Conservation (phyloP, 805 yeast genomes). For the Hanseniaspora hatyaiensis region DNA sequence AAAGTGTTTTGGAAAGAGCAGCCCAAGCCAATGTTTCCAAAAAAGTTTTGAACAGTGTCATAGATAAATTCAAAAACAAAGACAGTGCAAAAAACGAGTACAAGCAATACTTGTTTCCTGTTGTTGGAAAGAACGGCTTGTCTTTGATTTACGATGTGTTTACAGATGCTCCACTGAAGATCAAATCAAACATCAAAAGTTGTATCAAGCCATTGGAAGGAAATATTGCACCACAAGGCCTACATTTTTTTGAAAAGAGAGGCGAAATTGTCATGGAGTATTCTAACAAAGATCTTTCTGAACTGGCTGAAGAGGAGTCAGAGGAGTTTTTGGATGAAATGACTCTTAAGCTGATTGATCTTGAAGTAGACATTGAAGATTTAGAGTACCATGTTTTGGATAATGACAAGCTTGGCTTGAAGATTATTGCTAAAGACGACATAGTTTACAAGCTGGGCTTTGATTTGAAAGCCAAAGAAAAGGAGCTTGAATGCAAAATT, state of each 20-base stretch:
- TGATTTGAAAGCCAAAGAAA: constrained; percentile 48
- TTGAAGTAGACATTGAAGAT: constrained; percentile 12
- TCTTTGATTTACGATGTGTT: constrained; percentile 74
- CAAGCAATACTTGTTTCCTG: constrained; percentile 61
- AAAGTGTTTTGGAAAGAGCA: constrained; percentile 24
- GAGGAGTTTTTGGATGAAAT: constrained; percentile 2
- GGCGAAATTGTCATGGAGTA: constrained; percentile 56
- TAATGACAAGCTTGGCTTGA: constrained; percentile 2
- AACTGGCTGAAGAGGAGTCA: constrained; percentile 17
- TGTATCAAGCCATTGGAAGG: constrained; percentile 62
- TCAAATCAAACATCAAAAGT: constrained; percentile 62
- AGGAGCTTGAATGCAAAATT: constrained; percentile 37
- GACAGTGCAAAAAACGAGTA: constrained; percentile 25
- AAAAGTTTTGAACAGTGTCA: neutral
- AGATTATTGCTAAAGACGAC: constrained; percentile 2
- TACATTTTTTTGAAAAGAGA: constrained; percentile 61
- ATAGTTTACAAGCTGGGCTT: constrained; percentile 28
- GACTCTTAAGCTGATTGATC: constrained; percentile 1
- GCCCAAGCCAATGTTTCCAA: constrained; percentile 20
- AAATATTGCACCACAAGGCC: constrained; percentile 56
- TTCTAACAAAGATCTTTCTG: constrained; percentile 26
- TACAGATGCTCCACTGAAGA: constrained; percentile 79
- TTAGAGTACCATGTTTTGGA: constrained; percentile 2
- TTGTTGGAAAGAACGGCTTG: constrained; percentile 85
- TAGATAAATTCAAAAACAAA: constrained; percentile 10